Evolutionary conservation across 2,329 filamentous ascomycete species (phyloP).

Genomic region (Lasiodiplodia theobromae): DNA sequence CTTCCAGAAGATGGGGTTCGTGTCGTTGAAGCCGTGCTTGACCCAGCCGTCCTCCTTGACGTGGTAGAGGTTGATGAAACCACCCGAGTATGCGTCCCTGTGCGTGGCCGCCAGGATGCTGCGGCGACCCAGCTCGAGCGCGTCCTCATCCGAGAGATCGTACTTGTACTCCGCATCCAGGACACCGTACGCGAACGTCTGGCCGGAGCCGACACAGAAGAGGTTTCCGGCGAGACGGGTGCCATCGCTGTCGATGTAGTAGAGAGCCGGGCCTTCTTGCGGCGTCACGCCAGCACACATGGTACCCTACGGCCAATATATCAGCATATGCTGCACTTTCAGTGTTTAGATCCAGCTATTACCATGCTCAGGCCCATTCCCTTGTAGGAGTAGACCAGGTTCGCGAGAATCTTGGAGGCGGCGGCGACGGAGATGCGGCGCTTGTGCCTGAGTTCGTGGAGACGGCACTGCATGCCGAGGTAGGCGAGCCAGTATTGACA

Average conservation of each 20-base stretch:
- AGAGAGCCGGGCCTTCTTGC: slow-evolving; percentile 94
- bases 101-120: slow-evolving; percentile 97
- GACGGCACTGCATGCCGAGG: slow-evolving; percentile 97
- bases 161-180: slow-evolving; percentile 94
- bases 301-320: slow-evolving; percentile 65
- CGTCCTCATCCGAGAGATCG: slow-evolving; percentile 85
- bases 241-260: slow-evolving; percentile 98
- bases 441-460: slow-evolving; percentile 99
- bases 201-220: slow-evolving; percentile 97
- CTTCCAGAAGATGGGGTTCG: slow-evolving; percentile 99
- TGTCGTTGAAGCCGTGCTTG: slow-evolving; percentile 97
- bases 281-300: slow-evolving; percentile 98
- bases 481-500: slow-evolving; percentile 99
- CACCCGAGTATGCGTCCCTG: slow-evolving; percentile 97
- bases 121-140: slow-evolving; percentile 86
- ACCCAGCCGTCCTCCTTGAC: slow-evolving; percentile 99
- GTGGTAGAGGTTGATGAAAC: slow-evolving; percentile 98
- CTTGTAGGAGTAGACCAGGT: slow-evolving; percentile 98
- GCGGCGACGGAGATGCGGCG: slow-evolving; percentile 97
- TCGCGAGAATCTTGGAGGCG: slow-evolving; percentile 97
- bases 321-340: neutral
- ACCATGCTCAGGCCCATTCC: slow-evolving; percentile 96
- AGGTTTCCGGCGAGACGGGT: slow-evolving; percentile 91
- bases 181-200: slow-evolving; percentile 98
- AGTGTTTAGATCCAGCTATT: slow-evolving; percentile 20